A percentile compares a stretch with the other conserved stretches of the same genome.
These are phyloP conservation scores for Amesomyces nigricolor DNA, from an alignment of 2,329 filamentous ascomycete genomes.

Conservation along the genomic window DNA sequence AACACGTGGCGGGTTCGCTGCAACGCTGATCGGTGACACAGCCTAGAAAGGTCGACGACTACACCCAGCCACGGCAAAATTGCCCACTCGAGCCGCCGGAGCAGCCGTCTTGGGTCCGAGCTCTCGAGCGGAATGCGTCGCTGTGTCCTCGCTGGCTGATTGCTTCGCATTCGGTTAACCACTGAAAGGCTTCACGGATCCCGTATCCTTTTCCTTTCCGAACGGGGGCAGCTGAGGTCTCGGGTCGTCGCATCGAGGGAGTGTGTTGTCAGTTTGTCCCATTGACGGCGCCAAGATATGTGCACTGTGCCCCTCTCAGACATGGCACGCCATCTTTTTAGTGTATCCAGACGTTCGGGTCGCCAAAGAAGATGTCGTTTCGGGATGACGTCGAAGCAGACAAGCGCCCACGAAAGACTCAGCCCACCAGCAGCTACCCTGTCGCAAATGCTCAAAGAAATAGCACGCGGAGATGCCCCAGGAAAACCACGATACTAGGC, in stretches of 20 bases:
- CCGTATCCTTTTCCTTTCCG: not conserved
- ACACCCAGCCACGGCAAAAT: not conserved
- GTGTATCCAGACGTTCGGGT: constrained; percentile 36
- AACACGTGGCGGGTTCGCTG: constrained; percentile 19
- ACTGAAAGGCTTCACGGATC: not conserved
- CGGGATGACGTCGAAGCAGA: not conserved
- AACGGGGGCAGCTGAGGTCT: no score
- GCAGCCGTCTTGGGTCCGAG: not conserved
- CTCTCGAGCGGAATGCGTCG: not conserved
- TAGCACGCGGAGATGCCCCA: no score
- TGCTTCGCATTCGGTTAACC: not conserved
- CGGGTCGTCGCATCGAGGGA: no score
- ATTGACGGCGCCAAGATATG: not conserved
- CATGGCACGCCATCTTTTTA: constrained; percentile 32
- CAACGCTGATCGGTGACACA: constrained; percentile 12
- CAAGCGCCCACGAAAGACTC: no score
- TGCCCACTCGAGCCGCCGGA: not conserved
- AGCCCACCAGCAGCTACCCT: no score
- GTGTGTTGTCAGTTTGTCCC: no score
- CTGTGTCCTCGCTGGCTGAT: not conserved
- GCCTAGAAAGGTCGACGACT: not conserved
- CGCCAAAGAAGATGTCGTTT: constrained; percentile 25
- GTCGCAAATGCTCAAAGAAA: no score
- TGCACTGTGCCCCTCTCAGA: constrained; percentile 30
- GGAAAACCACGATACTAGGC: no score